These are phyloP conservation scores for Coprinellus aureogranulatus DNA, from an alignment of 768 basidiomycete genomes.

Conservation along the genomic window DNA sequence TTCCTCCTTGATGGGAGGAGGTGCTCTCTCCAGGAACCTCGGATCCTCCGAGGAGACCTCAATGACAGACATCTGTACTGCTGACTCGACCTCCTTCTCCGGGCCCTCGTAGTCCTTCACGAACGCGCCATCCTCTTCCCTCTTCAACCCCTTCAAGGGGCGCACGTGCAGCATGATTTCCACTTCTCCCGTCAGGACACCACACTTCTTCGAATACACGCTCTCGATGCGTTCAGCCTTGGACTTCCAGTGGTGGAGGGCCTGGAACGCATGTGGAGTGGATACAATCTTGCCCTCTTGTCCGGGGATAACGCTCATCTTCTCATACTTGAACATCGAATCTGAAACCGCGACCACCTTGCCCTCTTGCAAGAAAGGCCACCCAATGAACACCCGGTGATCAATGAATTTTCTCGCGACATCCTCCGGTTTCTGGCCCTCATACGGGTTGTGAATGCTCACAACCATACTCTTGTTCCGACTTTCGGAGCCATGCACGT, in stretches of 20 bases:
- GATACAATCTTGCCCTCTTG: slow-evolving; percentile 54
- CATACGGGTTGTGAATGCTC: slow-evolving; percentile 74
- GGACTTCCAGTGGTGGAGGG: slow-evolving; percentile 71
- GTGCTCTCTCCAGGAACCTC: slow-evolving; percentile 74
- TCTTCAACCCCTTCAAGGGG: slow-evolving; percentile 90
- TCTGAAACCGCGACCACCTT: slow-evolving; percentile 85
- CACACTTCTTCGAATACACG: slow-evolving; percentile 84
- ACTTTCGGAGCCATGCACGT: slow-evolving; percentile 88
- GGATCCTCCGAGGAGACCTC: slow-evolving; percentile 88
- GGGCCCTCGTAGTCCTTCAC: slow-evolving; percentile 90
- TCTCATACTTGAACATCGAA: slow-evolving; percentile 82
- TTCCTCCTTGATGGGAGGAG: slow-evolving; percentile 82
- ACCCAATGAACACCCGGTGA: slow-evolving; percentile 73
- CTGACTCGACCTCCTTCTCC: slow-evolving; percentile 82
- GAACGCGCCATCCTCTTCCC: slow-evolving; percentile 84
- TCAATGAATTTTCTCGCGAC: slow-evolving; percentile 76
- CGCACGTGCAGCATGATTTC: slow-evolving; percentile 84
- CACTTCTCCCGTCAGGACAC: slow-evolving; percentile 79
- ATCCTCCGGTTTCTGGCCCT: slow-evolving; percentile 64
- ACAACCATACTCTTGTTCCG: slow-evolving; percentile 93
- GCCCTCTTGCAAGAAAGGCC: slow-evolving; percentile 96
- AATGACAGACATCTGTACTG: slow-evolving; percentile 81
- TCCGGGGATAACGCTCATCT: slow-evolving; percentile 52
- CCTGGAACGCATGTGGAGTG: slow-evolving; percentile 71
- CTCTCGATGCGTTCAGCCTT: slow-evolving; percentile 82